Conservation (phyloP, 139 green algal genomes). For the Chlamydomonas sp. region DNA sequence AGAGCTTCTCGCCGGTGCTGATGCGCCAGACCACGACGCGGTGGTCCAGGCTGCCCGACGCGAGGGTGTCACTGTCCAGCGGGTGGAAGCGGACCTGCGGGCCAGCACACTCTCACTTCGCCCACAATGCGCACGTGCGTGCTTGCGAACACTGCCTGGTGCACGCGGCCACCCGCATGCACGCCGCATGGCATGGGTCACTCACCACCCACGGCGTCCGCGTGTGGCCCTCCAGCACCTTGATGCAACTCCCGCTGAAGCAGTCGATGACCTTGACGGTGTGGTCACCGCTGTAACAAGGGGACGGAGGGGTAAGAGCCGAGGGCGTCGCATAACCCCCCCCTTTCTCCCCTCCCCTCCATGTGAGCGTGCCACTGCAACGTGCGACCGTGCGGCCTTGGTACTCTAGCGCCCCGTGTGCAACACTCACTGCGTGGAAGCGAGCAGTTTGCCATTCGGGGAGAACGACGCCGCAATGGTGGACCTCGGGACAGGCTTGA, state of each 20-base stretch:
- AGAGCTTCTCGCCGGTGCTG: slow-evolving; percentile 52
- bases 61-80: slow-evolving; percentile 51
- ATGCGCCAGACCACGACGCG: slow-evolving; percentile 71
- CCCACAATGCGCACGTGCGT: background rate
- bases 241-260: slow-evolving; percentile 43
- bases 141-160: background rate
- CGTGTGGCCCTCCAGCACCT: slow-evolving; percentile 60
- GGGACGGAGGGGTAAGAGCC: background rate
- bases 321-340: background rate
- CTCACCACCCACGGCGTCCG: slow-evolving; percentile 84
- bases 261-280: slow-evolving; percentile 81
- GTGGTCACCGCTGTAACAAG: slow-evolving; percentile 77
- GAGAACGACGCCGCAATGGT: slow-evolving; percentile 83
- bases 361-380: too few relatives aligned
- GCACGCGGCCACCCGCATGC: background rate
- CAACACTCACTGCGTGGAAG: slow-evolving; percentile 69
- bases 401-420: background rate
- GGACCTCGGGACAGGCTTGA: slow-evolving; percentile 64
- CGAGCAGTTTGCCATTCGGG: slow-evolving; percentile 67
- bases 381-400: background rate
- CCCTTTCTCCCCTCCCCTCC: too few relatives aligned
- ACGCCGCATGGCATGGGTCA: background rate
- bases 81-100: slow-evolving; percentile 77
- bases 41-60: slow-evolving; percentile 78
- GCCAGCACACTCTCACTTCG: background rate